A percentile compares a stretch with the other conserved stretches of the same genome.
phyloP scores from a whole-genome alignment of 2,329 filamentous ascomycete genomes.

The Aspergillus tubingensis region DNA sequence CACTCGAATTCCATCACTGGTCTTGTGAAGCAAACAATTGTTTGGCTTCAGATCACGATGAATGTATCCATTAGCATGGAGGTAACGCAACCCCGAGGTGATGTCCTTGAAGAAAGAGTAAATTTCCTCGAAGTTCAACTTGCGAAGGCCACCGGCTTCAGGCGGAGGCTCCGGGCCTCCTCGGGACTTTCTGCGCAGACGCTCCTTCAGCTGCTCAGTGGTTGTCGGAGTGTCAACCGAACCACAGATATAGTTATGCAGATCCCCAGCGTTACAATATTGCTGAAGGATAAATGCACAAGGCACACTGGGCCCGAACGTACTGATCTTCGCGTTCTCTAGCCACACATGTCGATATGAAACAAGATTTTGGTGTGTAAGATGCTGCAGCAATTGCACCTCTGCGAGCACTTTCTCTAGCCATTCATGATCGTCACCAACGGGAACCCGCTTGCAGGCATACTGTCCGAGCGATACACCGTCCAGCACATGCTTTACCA shows the following conservation, averaged over 20 bases:
- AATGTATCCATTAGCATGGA: slow-evolving; percentile 90
- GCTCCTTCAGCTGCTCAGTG: slow-evolving; percentile 85
- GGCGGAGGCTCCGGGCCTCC: slow-evolving; percentile 68
- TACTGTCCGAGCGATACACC: slow-evolving; percentile 85
- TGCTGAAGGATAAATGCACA: slow-evolving; percentile 97
- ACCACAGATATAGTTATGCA: slow-evolving; percentile 83
- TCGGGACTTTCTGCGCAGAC: slow-evolving; percentile 77
- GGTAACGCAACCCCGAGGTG: slow-evolving; percentile 83
- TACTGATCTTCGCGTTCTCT: slow-evolving; percentile 79
- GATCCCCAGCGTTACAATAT: slow-evolving; percentile 91
- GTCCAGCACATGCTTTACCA: slow-evolving; percentile 92
- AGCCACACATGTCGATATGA: slow-evolving; percentile 98
- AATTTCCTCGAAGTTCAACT: slow-evolving; percentile 81
- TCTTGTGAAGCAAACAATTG: slow-evolving; percentile 86
- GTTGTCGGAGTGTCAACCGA: slow-evolving; percentile 63
- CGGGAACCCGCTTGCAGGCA: slow-evolving; percentile 94
- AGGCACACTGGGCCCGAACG: slow-evolving; percentile 86
- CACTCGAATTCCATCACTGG: slow-evolving; percentile 70
- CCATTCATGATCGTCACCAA: slow-evolving; percentile 93
- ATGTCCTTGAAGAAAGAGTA: slow-evolving; percentile 97
- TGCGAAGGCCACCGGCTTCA: slow-evolving; percentile 55
- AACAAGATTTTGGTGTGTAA: slow-evolving; percentile 92
- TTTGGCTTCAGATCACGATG: slow-evolving; percentile 95
- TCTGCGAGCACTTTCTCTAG: slow-evolving; percentile 91
- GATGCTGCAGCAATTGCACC: slow-evolving; percentile 85